Evolutionary conservation across 2,329 filamentous ascomycete genomes (phyloP), one percentile per base, ranked within the genome.

Genomic region (Simplicillium sp.): DNA sequence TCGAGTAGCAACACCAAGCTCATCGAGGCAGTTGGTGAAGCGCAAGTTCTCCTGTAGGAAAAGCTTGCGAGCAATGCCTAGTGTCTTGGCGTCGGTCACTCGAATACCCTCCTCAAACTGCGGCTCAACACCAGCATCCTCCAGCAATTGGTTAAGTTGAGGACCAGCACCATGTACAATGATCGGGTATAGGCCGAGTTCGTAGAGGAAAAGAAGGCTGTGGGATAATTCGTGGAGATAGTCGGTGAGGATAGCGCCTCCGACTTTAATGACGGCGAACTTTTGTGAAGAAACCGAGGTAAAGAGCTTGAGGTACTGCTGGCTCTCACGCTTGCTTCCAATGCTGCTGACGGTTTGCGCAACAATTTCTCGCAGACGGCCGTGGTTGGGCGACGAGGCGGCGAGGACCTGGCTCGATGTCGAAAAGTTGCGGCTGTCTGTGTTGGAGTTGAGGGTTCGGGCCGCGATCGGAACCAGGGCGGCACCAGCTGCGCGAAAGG

Each of bases 221-320:
- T 84, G 83, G 58, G 87, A 94, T 41, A 98, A 78, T 55, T 89
- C 88, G 61, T 95, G 85, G 42, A 97, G 75, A 64, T 96, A 84
- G 59, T 97, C 89, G 45, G 87, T 94, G 55, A 98, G 76, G 56
- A 97, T 96, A 47, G 90, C 92, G 47, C 90, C 92, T 46, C 90
- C 92, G 41, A 97, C 90, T 71, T 98, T 98, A 65, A 98, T 94
- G 37, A 98, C 90, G 50, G 88, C 89, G 62, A 97, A 98, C 59
- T 94, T 88, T 68, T 97, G 89, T 29, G 88, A 94, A 35, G 88
- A 92, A 47, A 96, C 89, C 29, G 89, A 95, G 52, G 84, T 92
- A 73, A 98, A 98, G 61, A 97, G 88, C 50, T 89, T 92, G 44
- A 97, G 81, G 65, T 97, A 97, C 65, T 97, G 90, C 70, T 96